A percentile compares a stretch with the other conserved stretches of the same genome.
Evolutionary conservation across 768 basidiomycete genomes (phyloP).

Genomic region (Termitomyces sp.): DNA sequence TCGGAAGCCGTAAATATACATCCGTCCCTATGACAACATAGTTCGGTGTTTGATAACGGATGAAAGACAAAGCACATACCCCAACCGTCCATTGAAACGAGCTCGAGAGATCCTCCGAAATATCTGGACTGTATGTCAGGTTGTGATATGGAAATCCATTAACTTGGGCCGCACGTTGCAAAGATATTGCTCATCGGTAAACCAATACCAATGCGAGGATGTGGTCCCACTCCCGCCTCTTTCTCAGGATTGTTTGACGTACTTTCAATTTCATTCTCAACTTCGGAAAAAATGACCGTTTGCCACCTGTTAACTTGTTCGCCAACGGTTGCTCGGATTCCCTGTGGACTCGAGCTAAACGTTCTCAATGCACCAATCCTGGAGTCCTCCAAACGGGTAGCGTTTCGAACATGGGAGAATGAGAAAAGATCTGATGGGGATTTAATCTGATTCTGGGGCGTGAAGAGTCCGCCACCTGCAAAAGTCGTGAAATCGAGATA

Average conservation of each 20-base stretch:
- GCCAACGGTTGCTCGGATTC: slow-evolving; percentile 71
- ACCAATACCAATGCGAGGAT: slow-evolving; percentile 73
- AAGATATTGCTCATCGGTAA: slow-evolving; percentile 88
- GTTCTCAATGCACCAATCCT: slow-evolving; percentile 65
- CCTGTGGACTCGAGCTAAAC: slow-evolving; percentile 52
- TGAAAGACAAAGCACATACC: slow-evolving; percentile 38
- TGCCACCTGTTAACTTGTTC: slow-evolving; percentile 65
- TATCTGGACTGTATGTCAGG: slow-evolving; percentile 41
- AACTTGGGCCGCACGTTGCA: slow-evolving; percentile 49
- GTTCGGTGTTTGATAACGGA: not conserved
- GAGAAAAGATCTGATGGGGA: slow-evolving; percentile 80
- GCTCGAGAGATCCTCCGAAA: slow-evolving; percentile 75
- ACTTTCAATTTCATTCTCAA: slow-evolving; percentile 17
- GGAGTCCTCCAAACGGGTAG: slow-evolving; percentile 58
- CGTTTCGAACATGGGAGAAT: slow-evolving; percentile 82
- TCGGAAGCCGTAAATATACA: slow-evolving; percentile 76
- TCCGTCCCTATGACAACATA: slow-evolving; percentile 56
- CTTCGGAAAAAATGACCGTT: slow-evolving; percentile 15
- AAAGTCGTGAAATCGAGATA: slow-evolving; percentile 5
- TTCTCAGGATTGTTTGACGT: slow-evolving; percentile 31
- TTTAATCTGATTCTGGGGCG: slow-evolving; percentile 40
- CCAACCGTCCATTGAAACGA: slow-evolving; percentile 80
- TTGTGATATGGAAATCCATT: not conserved
- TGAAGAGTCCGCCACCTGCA: slow-evolving; percentile 67
- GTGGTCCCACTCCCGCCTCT: slow-evolving; percentile 41